Conservation (phyloP, 441 rosid species). For the Omphalea diandra region DNA sequence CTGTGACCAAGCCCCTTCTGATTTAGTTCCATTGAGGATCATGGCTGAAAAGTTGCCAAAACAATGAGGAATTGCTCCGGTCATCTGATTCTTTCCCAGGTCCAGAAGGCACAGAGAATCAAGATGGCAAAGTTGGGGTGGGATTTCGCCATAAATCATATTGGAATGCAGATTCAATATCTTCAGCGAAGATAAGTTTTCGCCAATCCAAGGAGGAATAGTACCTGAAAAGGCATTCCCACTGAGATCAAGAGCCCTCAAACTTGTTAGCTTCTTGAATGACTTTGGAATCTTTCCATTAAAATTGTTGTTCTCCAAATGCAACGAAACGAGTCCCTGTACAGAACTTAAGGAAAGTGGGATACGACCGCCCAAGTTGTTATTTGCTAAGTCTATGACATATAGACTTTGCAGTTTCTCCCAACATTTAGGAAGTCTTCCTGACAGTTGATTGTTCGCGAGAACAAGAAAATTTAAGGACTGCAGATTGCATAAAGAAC, state of each 20-base stretch:
- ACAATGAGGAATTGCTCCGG: conserved; percentile 24
- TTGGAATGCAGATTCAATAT: conserved; percentile 23
- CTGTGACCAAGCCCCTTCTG: no score
- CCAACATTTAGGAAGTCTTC: conserved; percentile 19
- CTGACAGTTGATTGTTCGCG: conserved; percentile 18
- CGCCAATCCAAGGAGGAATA: conserved; percentile 29
- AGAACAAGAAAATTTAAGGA: neutral
- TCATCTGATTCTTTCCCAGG: conserved; percentile 19
- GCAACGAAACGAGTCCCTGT: neutral
- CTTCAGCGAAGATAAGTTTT: neutral
- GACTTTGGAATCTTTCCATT: conserved; percentile 18
- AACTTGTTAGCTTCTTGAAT: conserved; percentile 9
- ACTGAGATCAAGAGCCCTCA: conserved; percentile 24
- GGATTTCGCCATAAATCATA: conserved; percentile 15
- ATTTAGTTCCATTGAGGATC: neutral
- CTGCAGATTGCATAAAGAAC: conserved; percentile 20
- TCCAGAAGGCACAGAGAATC: conserved; percentile 17
- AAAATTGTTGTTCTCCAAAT: conserved; percentile 8
- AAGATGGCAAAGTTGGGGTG: conserved; percentile 12
- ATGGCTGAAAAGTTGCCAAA: conserved; percentile 19
- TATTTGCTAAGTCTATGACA: conserved; percentile 22
- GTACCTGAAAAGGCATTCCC: conserved; percentile 21
- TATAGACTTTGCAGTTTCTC: neutral
- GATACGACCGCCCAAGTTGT: conserved; percentile 24
- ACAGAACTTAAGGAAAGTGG: conserved; percentile 28